Percentiles rank a stretch among this genome's conserved stretches.
Conservation (phyloP, 768 basidiomycete genomes). For the Leccinellum luteum region DNA sequence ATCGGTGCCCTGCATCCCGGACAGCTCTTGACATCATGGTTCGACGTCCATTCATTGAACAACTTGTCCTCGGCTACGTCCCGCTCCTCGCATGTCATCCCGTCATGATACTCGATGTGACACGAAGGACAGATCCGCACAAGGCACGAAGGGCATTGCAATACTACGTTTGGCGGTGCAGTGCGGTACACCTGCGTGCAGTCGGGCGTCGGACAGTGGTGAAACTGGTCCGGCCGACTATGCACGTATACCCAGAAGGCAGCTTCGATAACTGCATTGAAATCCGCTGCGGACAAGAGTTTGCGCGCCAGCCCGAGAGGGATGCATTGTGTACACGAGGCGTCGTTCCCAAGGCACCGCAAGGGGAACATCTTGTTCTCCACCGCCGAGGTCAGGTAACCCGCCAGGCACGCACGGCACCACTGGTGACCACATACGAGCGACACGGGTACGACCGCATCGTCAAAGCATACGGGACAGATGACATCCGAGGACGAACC, state of each 20-base stretch:
- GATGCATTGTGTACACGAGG: conserved; percentile 54
- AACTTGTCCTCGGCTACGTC: conserved; percentile 49
- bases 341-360: conserved; percentile 66
- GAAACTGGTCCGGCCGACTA: conserved; percentile 57
- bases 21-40: conserved; percentile 70
- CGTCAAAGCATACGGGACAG: conserved; percentile 73
- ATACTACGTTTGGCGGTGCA: conserved; percentile 43
- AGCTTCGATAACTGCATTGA: conserved; percentile 53
- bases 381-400: conserved; percentile 57
- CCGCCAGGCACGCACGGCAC: conserved; percentile 60
- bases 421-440: conserved; percentile 66
- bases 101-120: conserved; percentile 60
- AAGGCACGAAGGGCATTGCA: conserved; percentile 73
- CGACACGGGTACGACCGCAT: conserved; percentile 47
- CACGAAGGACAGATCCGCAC: conserved; percentile 67
- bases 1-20: conserved; percentile 70
- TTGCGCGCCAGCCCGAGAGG: conserved; percentile 50
- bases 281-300: conserved; percentile 50
- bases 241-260: conserved; percentile 64
- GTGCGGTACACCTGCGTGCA: conserved; percentile 72
- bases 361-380: conserved; percentile 65
- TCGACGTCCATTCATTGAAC: conserved; percentile 62
- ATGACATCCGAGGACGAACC: conserved; percentile 18
- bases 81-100: conserved; percentile 59
- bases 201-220: conserved; percentile 78